Base-by-base conservation (phyloP, 495 filamentous ascomycete genomes). In the Jackrogersella minutella region DNA sequence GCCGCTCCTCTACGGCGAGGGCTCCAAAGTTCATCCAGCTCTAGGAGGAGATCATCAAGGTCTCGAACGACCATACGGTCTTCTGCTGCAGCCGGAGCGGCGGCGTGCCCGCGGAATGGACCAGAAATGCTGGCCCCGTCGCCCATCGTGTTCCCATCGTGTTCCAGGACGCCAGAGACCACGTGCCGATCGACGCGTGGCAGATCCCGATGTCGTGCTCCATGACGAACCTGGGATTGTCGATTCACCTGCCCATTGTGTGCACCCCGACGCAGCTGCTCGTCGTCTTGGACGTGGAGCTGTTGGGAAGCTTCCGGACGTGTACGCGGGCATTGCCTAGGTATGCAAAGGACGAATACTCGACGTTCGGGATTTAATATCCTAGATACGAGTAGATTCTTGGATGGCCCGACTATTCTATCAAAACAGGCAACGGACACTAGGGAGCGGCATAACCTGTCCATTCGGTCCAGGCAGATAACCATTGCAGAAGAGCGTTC, bases 1-100 rank as follows among this genome's bases (percentile, higher is more conserved):
- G 56, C 72, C 75, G 1, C 53, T 74, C 14, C 46, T 71, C 7
- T 76, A 75, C 31, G 74, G 74, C 31, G 74, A 76, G 46, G 74
- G 75, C 11, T 1, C 34, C 1, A 72, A 70, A 36, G 72, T 73
- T 5, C 69, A 17, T 55, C 3, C 54, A 74, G 0, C 59, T 76
- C 1, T 69, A 77, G 43, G 59, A 75, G 22, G 73, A 73, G 24
- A 69, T 76, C 13, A 66, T 76, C 13, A 69, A 66, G 26, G 54
- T 50, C 6, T 26, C 52, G 0, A 65, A 59, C 13, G 75, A 76
- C 40, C 62, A 72, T n/a, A 62, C 67, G 1, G 55, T 74, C 0
- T 62, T 74, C 21, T 71, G 71, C 2, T 73, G 68, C 70, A 50
- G 39, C 22, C 49, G 55, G 10, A 33, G 26, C 26, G n/a, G 4